Base-by-base conservation (phyloP, 2,329 filamentous ascomycete species). In the Lachnellula suecica region DNA sequence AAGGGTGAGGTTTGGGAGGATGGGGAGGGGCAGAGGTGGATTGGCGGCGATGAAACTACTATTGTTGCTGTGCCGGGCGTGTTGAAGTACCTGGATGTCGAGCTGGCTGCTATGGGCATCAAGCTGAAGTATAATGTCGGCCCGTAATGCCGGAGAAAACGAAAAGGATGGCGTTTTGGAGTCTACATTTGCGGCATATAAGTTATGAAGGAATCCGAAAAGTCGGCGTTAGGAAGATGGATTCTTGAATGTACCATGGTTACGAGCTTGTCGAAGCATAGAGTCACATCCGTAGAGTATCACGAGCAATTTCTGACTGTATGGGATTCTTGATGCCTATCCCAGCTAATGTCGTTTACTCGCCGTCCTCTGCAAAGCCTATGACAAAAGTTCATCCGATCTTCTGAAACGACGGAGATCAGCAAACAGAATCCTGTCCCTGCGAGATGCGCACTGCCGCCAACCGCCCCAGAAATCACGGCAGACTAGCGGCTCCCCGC, bases 81-180 rank as follows among this genome's bases (percentile, higher is more conserved):
- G 49, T 74, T 99, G 70, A 91, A 89, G 73, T 97, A 88, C 75
- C 74, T 99, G 60, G 94, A 99, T 72, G 92, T 96, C 19, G 94
- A 99, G 73, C 75, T 99, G 63, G 90, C 92, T 31, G 91, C 91
- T 51, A 99, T 99, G 94, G 94, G 94, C 48, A 87, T 99, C 49
- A 88, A 91, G 74, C 83, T 99, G 74, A 96, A 91, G 78, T 97
- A 96, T 69, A 87, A 87, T 70, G 88, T 97, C 61, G 79, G 61
- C 13, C 66, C 65, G 35, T 63, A 45, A 62, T 57, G 23, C 38
- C 35, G 37, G 11, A 22, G 5, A 31, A 31, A 31, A 31, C 6
- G 37, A 7, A 40, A 40, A 17, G 5, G 20, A 5, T 4, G 37
- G 37, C 37, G 37, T 40, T 40, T 20, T 40, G 17, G 20, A 23